Percentiles rank a stretch among this genome's conserved stretches.
Evolutionary conservation across 345 rosid species (phyloP).

Genomic region (Mangifera indica): DNA sequence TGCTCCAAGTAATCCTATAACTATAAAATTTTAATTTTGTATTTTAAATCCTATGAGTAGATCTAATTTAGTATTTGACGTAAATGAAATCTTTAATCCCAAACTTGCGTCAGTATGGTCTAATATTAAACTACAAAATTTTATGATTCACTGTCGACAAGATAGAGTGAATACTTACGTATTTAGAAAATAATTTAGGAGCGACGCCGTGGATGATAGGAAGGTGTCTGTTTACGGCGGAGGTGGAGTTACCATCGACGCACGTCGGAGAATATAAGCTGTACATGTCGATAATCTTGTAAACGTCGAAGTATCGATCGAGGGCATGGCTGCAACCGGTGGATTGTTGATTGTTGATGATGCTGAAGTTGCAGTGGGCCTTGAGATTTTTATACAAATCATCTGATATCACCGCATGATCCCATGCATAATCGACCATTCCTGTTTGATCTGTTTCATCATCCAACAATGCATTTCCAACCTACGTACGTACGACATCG

Average conservation of each 20-base stretch:
- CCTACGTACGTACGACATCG: slow-evolving; percentile 24
- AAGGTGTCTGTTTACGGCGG: slow-evolving; percentile 29
- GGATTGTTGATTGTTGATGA: neutral
- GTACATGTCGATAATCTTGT: slow-evolving; percentile 67
- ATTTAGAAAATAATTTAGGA: slow-evolving; percentile 43
- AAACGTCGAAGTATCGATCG: slow-evolving; percentile 44
- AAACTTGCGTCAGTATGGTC: no score
- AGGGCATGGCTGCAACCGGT: slow-evolving; percentile 39
- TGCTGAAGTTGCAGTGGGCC: slow-evolving; percentile 51
- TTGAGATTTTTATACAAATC: slow-evolving; percentile 41
- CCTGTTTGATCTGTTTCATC: slow-evolving; percentile 79
- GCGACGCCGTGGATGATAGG: slow-evolving; percentile 32
- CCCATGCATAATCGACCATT: slow-evolving; percentile 84
- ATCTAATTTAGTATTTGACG: no score
- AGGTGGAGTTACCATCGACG: slow-evolving; percentile 19
- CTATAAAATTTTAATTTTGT: no score
- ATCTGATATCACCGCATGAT: slow-evolving; percentile 83
- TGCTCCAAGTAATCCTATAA: no score
- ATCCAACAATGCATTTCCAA: slow-evolving; percentile 74
- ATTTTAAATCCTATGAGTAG: no score
- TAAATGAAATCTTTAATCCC: no score
- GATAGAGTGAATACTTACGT: slow-evolving; percentile 30
- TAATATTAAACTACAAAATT: no score
- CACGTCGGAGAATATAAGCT: slow-evolving; percentile 64
- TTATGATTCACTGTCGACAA: no score